phyloP scores from a whole-genome alignment of 768 basidiomycete genomes.

The Phanerochaete sordida region DNA sequence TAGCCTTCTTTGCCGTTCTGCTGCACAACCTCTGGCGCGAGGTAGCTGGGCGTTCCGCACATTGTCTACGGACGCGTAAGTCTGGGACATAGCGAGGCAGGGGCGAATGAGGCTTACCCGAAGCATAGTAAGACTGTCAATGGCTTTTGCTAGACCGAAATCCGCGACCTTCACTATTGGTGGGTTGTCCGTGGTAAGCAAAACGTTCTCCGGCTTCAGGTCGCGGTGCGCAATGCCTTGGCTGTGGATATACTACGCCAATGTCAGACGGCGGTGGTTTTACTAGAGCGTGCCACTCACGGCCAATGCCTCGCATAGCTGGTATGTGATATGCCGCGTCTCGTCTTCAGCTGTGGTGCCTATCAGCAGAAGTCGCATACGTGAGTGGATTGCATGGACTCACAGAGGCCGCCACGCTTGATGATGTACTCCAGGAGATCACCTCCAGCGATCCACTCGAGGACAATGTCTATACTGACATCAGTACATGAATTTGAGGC shows the following conservation, averaged over 20 bases:
- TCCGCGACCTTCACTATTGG: slow-evolving; percentile 88
- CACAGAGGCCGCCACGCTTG: slow-evolving; percentile 55
- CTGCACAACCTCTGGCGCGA: slow-evolving; percentile 88
- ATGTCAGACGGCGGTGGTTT: neutral
- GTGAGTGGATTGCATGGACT: slow-evolving; percentile 21
- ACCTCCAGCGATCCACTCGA: slow-evolving; percentile 85
- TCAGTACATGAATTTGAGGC: no score
- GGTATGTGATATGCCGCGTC: slow-evolving; percentile 68
- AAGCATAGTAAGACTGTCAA: slow-evolving; percentile 74
- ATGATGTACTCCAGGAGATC: slow-evolving; percentile 84
- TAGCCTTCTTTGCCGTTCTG: slow-evolving; percentile 70
- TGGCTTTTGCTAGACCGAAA: slow-evolving; percentile 94
- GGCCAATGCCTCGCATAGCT: slow-evolving; percentile 78
- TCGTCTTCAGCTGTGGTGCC: slow-evolving; percentile 44
- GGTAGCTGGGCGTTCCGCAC: slow-evolving; percentile 95
- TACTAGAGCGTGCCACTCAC: slow-evolving; percentile 37
- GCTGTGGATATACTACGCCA: slow-evolving; percentile 57
- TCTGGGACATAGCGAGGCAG: slow-evolving; percentile 1
- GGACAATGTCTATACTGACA: slow-evolving; percentile 74
- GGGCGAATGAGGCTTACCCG: slow-evolving; percentile 38
- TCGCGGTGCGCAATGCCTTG: slow-evolving; percentile 89
- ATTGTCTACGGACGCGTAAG: slow-evolving; percentile 56
- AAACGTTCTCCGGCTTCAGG: slow-evolving; percentile 90
- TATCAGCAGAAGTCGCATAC: neutral
- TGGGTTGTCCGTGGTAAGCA: slow-evolving; percentile 68